Evolutionary conservation across 805 yeast species (phyloP), one percentile per base, ranked within the genome.

Genomic region (Metschnikowia orientalis): DNA sequence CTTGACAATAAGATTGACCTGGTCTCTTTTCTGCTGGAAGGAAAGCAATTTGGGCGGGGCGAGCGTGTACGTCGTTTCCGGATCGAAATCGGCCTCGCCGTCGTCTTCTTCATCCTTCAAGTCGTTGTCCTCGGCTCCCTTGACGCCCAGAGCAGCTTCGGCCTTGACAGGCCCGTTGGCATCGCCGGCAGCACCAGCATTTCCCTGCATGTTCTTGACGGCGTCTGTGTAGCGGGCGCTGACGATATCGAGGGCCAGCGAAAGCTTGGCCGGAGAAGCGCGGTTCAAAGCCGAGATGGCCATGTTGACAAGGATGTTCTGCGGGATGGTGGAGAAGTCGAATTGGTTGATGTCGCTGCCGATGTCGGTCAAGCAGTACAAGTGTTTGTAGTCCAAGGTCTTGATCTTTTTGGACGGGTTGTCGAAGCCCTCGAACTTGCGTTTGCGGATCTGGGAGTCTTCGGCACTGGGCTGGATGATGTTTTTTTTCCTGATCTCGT

Each of bases 251-350:
- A 88, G 60, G 2, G 86, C 94, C 34, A 76, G 73, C 10, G 75
- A 64, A 16, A 90, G 63, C 38, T 68, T 71, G 3, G 63, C 63
- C 0, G 69, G 59, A 30, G 74, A 72, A 0, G 75, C 73, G 26
- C 71, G 71, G 11, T 69, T 62, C 35, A 92, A 63, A 0, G 95
- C 87, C 2, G 75, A 72, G 35, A 75, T 62, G 10, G 81, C 85
- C 71, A 81, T 79, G 27, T 74, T 70, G 14, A 70, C 71, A 35
- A 88, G 70, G 1, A 81, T 66, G 31, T 77, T 75, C 14, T 71
- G 72, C 4, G 92, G 81, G 6, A 92, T 61, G 7, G 74, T 61
- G 2, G 85, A 68, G 35, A 86, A 73, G 53, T 90, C 90, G 51
- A 86, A 81, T 23, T 70, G 69, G 19, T 76, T 70, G 37, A 85